Evolutionary conservation across 2,329 filamentous ascomycete species (phyloP).

Genomic region (Colletotrichum tropicicola): DNA sequence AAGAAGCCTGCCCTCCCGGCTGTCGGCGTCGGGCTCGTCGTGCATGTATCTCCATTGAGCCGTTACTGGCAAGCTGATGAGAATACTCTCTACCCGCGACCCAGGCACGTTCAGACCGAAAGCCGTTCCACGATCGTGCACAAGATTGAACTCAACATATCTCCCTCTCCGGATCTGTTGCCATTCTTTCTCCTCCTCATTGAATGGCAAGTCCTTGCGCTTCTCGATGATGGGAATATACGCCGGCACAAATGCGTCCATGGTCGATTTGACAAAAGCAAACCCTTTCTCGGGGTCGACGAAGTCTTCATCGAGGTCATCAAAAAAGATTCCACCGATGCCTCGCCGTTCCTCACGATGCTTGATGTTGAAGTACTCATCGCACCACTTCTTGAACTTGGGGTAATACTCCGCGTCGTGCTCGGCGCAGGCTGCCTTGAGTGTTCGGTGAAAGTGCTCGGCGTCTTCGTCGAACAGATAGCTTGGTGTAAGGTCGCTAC

Average conservation of each 20-base stretch:
- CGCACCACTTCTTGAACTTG: constrained; percentile 97
- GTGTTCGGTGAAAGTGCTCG: constrained; percentile 91
- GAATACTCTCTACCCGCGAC: constrained; percentile 90
- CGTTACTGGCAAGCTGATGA: constrained; percentile 95
- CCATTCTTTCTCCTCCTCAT: constrained; percentile 88
- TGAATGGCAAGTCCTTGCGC: constrained; percentile 91
- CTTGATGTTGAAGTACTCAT: constrained; percentile 95
- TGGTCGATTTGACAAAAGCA: constrained; percentile 83
- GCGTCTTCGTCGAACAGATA: constrained; percentile 98
- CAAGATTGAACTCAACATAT: constrained; percentile 98
- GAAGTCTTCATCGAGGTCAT: constrained; percentile 88
- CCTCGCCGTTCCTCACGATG: constrained; percentile 88
- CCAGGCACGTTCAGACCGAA: constrained; percentile 95
- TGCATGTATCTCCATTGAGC: constrained; percentile 96
- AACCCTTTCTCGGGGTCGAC: constrained; percentile 90
- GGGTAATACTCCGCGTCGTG: constrained; percentile 93
- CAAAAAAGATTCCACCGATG: constrained; percentile 97
- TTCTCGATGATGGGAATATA: constrained; percentile 91
- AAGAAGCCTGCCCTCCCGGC: constrained; percentile 80
- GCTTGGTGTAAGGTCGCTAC: constrained; percentile 89
- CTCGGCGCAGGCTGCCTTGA: constrained; percentile 91
- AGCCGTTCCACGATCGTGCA: constrained; percentile 92
- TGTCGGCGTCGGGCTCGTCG: constrained; percentile 76
- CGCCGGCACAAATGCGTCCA: constrained; percentile 86
- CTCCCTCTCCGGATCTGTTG: constrained; percentile 91